Evolutionary conservation across 2,329 filamentous ascomycete species (phyloP), one percentile per base, ranked within the genome.

Genomic region (Pseudonectria foliicola): DNA sequence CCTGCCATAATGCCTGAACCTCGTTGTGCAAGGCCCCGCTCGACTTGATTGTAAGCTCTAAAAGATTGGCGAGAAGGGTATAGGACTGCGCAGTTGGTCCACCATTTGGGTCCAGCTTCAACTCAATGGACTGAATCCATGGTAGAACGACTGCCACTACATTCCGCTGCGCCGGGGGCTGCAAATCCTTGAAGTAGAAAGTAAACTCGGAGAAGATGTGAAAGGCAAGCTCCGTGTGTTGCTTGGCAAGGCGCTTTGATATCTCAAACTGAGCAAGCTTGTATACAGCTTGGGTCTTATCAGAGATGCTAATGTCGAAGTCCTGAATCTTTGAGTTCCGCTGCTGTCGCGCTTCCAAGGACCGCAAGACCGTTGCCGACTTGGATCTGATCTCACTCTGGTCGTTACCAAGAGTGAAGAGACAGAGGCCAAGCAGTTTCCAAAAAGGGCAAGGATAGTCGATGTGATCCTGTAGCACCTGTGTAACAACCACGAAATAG

Each of bases 241-340:
- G 85, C 52, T 85, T 86, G 2, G 89, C 85, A 26, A 98, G 73
- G 13, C 89, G 75, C 52, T 90, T 88, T 0, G 92, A 96, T 14
- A 94, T 93, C 55, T 96, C 90, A 46, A 95, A 96, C 55, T 98
- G 92, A 0, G 93, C 92, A 29, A 93, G 71, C 63, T 98, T 98
- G 63, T 96, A 98, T 3, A 98, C 90, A 0, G 90, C 89, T 46
- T 94, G 94, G 0, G 93, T 98, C 63, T 95, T 96, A 63, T 98
- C 93, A 0, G 90, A 93, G 38, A 98, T 92, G 57, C 89, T 95
- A 51, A 98, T 96, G 53, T 98, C 92, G 39, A 95, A 93, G 57
- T 98, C 92, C 55, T 95, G 87, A 6, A 98, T 79, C 54, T 93
- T 93, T 2, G 90, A 95, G 45, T 79, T 92, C 46, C 85, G 68